phyloP scores from a whole-genome alignment of 495 filamentous ascomycete genomes.

The Cetradonia linearis region DNA sequence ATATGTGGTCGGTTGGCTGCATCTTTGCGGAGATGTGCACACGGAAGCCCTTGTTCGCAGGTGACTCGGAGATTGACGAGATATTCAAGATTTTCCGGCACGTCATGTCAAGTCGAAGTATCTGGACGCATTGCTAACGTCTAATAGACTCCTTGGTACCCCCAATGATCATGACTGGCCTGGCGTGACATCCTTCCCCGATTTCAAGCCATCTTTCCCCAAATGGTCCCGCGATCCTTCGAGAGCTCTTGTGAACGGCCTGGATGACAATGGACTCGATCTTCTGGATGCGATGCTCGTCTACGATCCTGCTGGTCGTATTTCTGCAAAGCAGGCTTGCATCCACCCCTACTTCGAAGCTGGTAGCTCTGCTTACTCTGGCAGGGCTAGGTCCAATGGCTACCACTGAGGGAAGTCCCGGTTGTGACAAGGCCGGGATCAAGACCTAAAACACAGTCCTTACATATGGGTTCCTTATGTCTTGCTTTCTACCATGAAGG shows the following conservation, averaged over 20 bases:
- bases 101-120: slow-evolving; percentile 20
- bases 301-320: slow-evolving; percentile 86
- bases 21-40: slow-evolving; percentile 99
- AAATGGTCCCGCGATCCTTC: slow-evolving; percentile 76
- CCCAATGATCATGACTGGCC: slow-evolving; percentile 85
- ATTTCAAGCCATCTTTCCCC: slow-evolving; percentile 94
- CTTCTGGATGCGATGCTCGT: slow-evolving; percentile 86
- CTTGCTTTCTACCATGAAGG: slow-evolving; percentile 1
- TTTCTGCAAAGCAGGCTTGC: slow-evolving; percentile 92
- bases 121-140: slow-evolving; percentile 5
- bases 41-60: slow-evolving; percentile 91
- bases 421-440: not conserved
- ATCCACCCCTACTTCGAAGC: slow-evolving; percentile 86
- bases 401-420: slow-evolving; percentile 28
- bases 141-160: slow-evolving; percentile 70
- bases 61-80: slow-evolving; percentile 98
- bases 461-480: not conserved
- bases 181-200: slow-evolving; percentile 92
- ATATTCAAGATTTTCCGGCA: slow-evolving; percentile 99
- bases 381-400: slow-evolving; percentile 37
- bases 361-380: slow-evolving; percentile 45
- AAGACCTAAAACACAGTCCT: not conserved
- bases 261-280: slow-evolving; percentile 72
- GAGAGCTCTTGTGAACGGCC: slow-evolving; percentile 45
- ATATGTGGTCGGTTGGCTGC: slow-evolving; percentile 98